These are phyloP conservation scores for Zygoascus tannicola DNA, from an alignment of 805 yeast species.

Conservation along the genomic window DNA sequence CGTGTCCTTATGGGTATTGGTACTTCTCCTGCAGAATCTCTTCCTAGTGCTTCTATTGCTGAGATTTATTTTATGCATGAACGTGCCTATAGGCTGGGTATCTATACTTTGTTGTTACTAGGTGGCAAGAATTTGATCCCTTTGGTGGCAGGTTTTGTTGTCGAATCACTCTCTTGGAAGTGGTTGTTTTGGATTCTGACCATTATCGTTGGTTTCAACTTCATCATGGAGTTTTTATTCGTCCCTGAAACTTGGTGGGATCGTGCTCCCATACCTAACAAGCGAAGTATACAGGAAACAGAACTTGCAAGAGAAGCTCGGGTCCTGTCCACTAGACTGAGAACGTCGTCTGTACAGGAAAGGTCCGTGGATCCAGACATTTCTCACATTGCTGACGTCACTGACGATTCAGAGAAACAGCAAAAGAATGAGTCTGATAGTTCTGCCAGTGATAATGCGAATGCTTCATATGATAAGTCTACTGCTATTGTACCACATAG, in stretches of 20 bases:
- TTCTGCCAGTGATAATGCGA: background rate
- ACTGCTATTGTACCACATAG: background rate
- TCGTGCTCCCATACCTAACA: conserved; percentile 43
- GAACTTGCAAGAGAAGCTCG: conserved; percentile 37
- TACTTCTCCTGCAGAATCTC: conserved; percentile 50
- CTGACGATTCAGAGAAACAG: background rate
- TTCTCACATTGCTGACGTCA: background rate
- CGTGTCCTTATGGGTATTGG: conserved; percentile 53
- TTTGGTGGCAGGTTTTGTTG: conserved; percentile 44
- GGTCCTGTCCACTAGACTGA: conserved; percentile 14
- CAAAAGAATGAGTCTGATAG: background rate
- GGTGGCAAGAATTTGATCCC: conserved; percentile 57
- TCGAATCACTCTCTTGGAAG: conserved; percentile 41
- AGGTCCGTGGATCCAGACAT: background rate
- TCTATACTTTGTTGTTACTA: conserved; percentile 47
- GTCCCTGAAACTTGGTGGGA: conserved; percentile 63
- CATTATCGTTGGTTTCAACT: conserved; percentile 40
- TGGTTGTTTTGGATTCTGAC: conserved; percentile 56
- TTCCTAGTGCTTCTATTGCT: conserved; percentile 52
- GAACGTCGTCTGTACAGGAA: conserved; percentile 5
- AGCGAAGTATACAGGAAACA: conserved; percentile 41
- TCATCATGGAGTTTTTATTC: conserved; percentile 39
- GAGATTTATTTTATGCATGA: conserved; percentile 55
- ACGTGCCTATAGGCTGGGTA: conserved; percentile 50
- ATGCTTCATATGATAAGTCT: background rate